Conservation (phyloP, 106 monocot genomes). For the Apostasia shenzhenica region DNA sequence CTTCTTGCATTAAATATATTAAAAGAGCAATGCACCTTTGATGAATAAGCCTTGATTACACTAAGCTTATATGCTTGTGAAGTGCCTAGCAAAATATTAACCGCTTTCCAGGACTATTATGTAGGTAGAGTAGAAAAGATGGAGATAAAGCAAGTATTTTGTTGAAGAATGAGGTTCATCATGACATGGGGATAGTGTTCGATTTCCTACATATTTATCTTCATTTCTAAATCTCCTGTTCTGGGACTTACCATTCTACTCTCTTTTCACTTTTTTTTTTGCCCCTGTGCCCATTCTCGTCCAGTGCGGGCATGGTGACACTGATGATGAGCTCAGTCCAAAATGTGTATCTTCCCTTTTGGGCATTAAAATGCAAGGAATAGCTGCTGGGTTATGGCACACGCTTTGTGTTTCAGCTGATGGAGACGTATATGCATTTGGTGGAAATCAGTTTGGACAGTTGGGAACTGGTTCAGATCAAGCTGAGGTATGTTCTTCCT, state of each 20-base stretch:
- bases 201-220: slow-evolving; percentile 9
- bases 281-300: slow-evolving; percentile 9
- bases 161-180: slow-evolving; percentile 56
- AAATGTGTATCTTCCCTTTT: slow-evolving; percentile 84
- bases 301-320: slow-evolving; percentile 92
- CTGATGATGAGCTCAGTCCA: slow-evolving; percentile 86
- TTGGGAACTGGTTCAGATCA: slow-evolving; percentile 90
- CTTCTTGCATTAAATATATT: background rate
- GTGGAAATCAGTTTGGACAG: slow-evolving; percentile 98
- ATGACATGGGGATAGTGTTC: slow-evolving; percentile 37
- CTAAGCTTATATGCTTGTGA: background rate
- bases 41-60: background rate
- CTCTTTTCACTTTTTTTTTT: slow-evolving; percentile 14
- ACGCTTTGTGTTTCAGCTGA: slow-evolving; percentile 77
- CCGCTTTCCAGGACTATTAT: slow-evolving; percentile 49
- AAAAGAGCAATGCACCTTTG: background rate
- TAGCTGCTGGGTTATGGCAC: slow-evolving; percentile 94
- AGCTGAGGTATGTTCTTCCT: slow-evolving; percentile 50
- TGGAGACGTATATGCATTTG: slow-evolving; percentile 90
- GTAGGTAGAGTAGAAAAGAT: slow-evolving; percentile 74
- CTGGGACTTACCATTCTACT: slow-evolving; percentile 12
- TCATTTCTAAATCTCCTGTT: slow-evolving; percentile 1
- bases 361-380: slow-evolving; percentile 58
- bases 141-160: slow-evolving; percentile 56
- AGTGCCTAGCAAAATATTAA: slow-evolving; percentile 28